Conservation (phyloP, 208 protist species). For the Leishmania gerbilli region DNA sequence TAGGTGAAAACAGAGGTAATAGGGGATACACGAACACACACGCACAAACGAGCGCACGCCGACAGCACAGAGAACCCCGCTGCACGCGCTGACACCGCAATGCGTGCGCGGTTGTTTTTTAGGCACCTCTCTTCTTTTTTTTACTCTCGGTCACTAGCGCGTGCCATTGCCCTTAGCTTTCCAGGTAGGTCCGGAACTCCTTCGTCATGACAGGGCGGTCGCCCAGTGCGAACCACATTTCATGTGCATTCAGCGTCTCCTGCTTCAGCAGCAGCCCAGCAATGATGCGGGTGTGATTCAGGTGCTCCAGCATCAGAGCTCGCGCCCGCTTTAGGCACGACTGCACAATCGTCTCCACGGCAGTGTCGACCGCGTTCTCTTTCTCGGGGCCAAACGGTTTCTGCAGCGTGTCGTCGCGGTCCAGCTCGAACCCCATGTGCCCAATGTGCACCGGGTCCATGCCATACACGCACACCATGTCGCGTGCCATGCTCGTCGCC, state of each 20-base stretch:
- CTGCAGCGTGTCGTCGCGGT: constrained; percentile 70
- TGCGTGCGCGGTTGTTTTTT: too few species aligned
- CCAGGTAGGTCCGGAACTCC: constrained; percentile 80
- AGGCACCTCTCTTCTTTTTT: neutral
- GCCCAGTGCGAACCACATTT: constrained; percentile 76
- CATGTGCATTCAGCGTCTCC: constrained; percentile 84
- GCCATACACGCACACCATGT: constrained; percentile 86
- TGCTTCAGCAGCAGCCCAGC: constrained; percentile 79
- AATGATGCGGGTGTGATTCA: constrained; percentile 61
- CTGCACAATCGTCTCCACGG: constrained; percentile 85
- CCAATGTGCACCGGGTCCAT: constrained; percentile 85
- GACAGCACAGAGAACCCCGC: too few species aligned
- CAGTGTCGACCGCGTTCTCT: constrained; percentile 92
- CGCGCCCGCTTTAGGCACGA: constrained; percentile 68
- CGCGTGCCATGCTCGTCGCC: constrained; percentile 86
- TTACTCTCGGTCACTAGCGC: neutral
- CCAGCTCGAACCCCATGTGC: constrained; percentile 81
- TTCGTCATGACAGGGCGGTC: constrained; percentile 72
- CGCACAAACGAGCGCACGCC: neutral
- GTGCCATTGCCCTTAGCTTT: constrained; percentile 41
- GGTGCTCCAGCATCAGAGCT: constrained; percentile 57
- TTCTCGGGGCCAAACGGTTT: constrained; percentile 96
- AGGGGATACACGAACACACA: neutral
- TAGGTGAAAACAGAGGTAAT: neutral
- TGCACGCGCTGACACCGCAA: too few species aligned